phyloP scores from a whole-genome alignment of 2,329 filamentous ascomycete genomes.

The Tetracladium maxilliforme region DNA sequence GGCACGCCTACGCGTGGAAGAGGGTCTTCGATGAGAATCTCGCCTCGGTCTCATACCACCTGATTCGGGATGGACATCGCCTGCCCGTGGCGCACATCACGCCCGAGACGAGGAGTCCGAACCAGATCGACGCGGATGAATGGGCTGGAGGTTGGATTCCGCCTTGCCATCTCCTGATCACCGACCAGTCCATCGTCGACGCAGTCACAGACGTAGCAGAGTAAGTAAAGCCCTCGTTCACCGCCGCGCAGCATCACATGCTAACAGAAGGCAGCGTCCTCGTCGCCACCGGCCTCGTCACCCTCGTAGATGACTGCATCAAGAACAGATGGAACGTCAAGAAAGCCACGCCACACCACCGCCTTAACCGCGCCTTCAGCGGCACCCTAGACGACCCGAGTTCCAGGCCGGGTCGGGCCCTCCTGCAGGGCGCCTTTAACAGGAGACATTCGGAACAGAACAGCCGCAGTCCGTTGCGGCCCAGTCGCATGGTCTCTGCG shows the following conservation, averaged over 20 bases:
- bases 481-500: too few species aligned
- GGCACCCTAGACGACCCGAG: too few species aligned
- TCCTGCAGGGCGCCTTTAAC: too few species aligned
- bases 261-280: conserved; percentile 49
- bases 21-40: conserved; percentile 56
- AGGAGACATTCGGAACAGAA: too few species aligned
- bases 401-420: too few species aligned
- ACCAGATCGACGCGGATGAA: conserved; percentile 57
- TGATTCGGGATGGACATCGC: conserved; percentile 50
- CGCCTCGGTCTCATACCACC: conserved; percentile 60
- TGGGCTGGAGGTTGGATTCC: conserved; percentile 78
- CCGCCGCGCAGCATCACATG: not conserved
- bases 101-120: conserved; percentile 59
- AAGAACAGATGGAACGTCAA: conserved; percentile 66
- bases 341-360: too few species aligned
- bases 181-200: conserved; percentile 53
- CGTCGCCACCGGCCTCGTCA: conserved; percentile 76
- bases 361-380: too few species aligned
- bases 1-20: conserved; percentile 71
- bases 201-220: conserved; percentile 72
- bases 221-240: conserved; percentile 35
- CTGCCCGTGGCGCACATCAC: conserved; percentile 70
- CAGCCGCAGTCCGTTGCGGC: too few species aligned
- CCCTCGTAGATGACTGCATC: conserved; percentile 85
- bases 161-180: conserved; percentile 83